Base-by-base conservation (phyloP, 2,329 filamentous ascomycete species). In the Cladosporium sp. region DNA sequence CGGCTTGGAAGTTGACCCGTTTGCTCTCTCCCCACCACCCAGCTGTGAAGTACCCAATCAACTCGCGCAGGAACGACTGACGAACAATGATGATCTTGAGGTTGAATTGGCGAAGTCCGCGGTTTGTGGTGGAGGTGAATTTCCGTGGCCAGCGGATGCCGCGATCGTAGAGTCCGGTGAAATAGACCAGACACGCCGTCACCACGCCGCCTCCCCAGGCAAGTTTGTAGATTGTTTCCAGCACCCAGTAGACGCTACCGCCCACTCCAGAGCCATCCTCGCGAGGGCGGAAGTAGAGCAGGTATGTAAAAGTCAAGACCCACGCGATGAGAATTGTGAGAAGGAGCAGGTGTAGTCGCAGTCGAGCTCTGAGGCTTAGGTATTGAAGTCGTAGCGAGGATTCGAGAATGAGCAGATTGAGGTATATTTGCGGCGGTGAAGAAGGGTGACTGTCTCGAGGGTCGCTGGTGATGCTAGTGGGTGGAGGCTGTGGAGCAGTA, bases 351-450 rank as follows among this genome's bases (percentile, higher is more conserved):
- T 98, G 92, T 62, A 96, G 88, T 13, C 93, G 85, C 41, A 90
- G 81, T 36, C 93, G 85, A 40, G 90, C 87, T 52, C 92, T 87
- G 38, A 97, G 79, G 55, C 90, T 88, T 50, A 98, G 83, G 70
- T 94, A 97, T 63, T 98, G 93, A 19, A 89, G 85, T 57, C 93
- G 88, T 30, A 98, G 77, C 4, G 90, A 95, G 42, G 89, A 90
- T 69, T 98, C 93, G 69, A 98, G 87, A 62, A 98, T 94, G 52
- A 98, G 80, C 19, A 98, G 85, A 70, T 98, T 98, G 62, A 98
- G 83, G 72, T 98, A 98, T 65, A 98, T 96, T 76, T 95, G 93
- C 49, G 89, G 88, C 39, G 91, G 91, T 13, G 88, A 89, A 64
- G 87, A 92, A n/a, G 91, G 91, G 13, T 92, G 82, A 54, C 85